A percentile compares a stretch with the other conserved stretches of the same genome.
Conservation (phyloP, 192 early-diverging fungal genomes). For the Backusella tuberculispora region DNA sequence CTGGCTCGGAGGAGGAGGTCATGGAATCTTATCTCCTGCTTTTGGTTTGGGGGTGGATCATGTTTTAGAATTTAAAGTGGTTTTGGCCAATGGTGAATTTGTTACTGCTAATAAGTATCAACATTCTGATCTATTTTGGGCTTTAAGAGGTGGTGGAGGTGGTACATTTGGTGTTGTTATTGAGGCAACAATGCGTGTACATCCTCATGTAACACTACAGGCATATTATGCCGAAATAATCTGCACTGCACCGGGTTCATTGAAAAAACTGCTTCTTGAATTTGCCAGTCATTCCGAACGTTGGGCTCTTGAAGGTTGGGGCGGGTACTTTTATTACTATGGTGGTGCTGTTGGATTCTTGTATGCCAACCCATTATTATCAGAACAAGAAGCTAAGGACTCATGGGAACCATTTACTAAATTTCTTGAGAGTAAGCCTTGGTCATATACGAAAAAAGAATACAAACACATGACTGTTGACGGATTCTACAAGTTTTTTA, state of each 20-base stretch:
- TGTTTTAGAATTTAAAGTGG: conserved; percentile 53
- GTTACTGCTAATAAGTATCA: conserved; percentile 40
- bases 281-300: background rate
- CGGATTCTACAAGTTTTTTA: background rate
- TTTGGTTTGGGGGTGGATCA: conserved; percentile 53
- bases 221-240: background rate
- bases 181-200: conserved; percentile 35
- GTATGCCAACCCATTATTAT: conserved; percentile 8
- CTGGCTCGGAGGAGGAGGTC: conserved; percentile 40
- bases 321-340: conserved; percentile 1
- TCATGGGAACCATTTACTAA: conserved; percentile 12
- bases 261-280: background rate
- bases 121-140: conserved; percentile 65
- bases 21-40: conserved; percentile 43
- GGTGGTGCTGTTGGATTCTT: background rate
- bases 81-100: conserved; percentile 47
- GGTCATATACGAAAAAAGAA: background rate
- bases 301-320: background rate
- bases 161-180: conserved; percentile 53
- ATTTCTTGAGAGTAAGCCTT: background rate
- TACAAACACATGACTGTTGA: background rate
- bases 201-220: background rate
- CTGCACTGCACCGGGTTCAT: background rate
- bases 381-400: conserved; percentile 7
- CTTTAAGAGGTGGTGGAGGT: conserved; percentile 63